Percentiles rank a stretch among this genome's conserved stretches.
These are phyloP conservation scores for Ramaria rubella DNA, from an alignment of 768 basidiomycete species.

Conservation along the genomic window DNA sequence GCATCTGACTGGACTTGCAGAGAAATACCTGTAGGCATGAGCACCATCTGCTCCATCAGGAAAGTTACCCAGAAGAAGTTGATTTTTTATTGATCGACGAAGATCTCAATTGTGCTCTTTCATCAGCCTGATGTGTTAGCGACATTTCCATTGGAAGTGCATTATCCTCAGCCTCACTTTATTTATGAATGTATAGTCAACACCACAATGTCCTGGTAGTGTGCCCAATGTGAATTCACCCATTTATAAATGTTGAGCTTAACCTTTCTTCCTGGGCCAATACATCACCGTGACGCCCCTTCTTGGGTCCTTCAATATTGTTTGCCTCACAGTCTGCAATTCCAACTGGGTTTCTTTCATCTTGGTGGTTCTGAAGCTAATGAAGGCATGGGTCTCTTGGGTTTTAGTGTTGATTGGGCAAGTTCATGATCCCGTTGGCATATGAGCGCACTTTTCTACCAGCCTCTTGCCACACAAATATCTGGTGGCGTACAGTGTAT, in stretches of 20 bases:
- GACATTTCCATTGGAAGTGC: neutral
- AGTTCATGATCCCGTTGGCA: neutral
- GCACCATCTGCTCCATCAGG: constrained; percentile 27
- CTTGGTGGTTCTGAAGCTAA: constrained; percentile 4
- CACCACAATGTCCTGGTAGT: constrained; percentile 38
- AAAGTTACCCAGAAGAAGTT: constrained; percentile 45
- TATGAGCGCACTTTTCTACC: constrained; percentile 2
- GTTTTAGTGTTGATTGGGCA: constrained; percentile 6
- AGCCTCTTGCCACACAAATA: constrained; percentile 3
- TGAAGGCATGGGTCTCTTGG: constrained; percentile 7
- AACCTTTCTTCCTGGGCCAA: neutral
- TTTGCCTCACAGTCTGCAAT: constrained; percentile 5
- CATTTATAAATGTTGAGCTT: neutral
- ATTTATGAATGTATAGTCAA: constrained; percentile 42
- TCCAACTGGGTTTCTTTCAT: constrained; percentile 5
- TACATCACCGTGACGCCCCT: constrained; percentile 7
- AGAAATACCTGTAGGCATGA: neutral
- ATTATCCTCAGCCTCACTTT: constrained; percentile 25
- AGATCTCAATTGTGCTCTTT: constrained; percentile 41
- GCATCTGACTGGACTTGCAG: constrained; percentile 22
- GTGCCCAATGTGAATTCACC: constrained; percentile 38
- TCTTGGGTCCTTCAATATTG: constrained; percentile 6
- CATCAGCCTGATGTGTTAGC: neutral
- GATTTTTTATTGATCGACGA: constrained; percentile 42
- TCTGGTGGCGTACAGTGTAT: neutral